Evolutionary conservation across 1,284 basidiomycete species (phyloP), one percentile per base, ranked within the genome.

Genomic region (Malassezia pachydermatis): DNA sequence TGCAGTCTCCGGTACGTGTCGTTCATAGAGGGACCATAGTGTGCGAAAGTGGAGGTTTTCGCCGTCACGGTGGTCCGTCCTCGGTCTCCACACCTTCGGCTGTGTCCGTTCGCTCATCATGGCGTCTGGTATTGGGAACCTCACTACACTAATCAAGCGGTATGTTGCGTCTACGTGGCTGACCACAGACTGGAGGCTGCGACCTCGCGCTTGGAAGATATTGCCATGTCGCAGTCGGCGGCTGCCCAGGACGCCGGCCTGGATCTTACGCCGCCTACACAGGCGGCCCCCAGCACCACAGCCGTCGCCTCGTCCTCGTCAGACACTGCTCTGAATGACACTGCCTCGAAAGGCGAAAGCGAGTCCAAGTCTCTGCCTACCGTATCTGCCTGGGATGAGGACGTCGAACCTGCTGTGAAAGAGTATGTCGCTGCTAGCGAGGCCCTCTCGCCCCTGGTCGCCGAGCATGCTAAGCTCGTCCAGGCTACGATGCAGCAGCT

Each of bases 121-220:
- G 63, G 50, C 57, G 27, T 42, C 62, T 25, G 67, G 67, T 30
- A 62, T 69, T 37, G 65, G 63, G 13, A 69, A 67, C 28, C 43
- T 69, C 44, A 58, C 57, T 38, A 70, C 67, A 17, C 56, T 70
- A 41, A 59, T 68, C 51, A 67, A 70, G 55, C 52, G 67, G 64
- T 62, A 42, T 34, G 65, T 47, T 9, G 8, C 11, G 25, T 10
- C 7, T 27, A n/a, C 8, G 10, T 2, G 3, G 14, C 22, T 37
- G 22, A 23, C 33, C 4, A 29, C 41, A 68, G 65, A 32, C 60
- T 70, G 22, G 85, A 92, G 77, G 92, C 94, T 37, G 88, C 88
- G 2, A 90, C 89, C 7, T 88, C 87, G 42, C 81, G 92, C 45
- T 80, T 98, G 23, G 92, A 98, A 74, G 92, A 98, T 70, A 78